Conservation (phyloP, 768 basidiomycete genomes). For the Lyophyllum shimeji region DNA sequence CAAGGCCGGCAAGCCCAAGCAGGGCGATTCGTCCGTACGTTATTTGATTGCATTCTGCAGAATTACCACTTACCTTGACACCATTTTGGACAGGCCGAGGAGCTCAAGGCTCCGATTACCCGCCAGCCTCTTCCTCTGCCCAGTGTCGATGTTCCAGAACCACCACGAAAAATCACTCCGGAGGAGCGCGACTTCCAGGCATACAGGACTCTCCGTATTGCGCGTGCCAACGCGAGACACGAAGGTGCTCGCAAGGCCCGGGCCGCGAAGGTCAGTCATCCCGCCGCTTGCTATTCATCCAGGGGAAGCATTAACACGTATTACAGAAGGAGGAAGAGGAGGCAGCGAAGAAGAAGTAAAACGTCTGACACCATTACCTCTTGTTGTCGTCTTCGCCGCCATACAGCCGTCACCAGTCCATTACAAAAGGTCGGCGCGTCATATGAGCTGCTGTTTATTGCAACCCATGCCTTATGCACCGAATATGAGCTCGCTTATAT, state of each 20-base stretch:
- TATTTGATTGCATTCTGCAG: conserved; percentile 4
- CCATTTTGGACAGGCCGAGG: conserved; percentile 59
- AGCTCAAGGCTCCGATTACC: conserved; percentile 76
- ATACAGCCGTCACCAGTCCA: conserved; percentile 25
- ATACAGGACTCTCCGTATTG: conserved; percentile 82
- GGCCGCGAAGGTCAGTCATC: conserved; percentile 70
- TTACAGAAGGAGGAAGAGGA: conserved; percentile 87
- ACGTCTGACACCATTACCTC: conserved; percentile 24
- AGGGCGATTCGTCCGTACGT: conserved; percentile 89
- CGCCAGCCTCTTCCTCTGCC: conserved; percentile 69
- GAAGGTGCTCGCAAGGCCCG: conserved; percentile 88
- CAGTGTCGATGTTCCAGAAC: conserved; percentile 64
- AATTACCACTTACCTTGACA: conserved; percentile 6
- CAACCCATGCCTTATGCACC: conserved; percentile 37
- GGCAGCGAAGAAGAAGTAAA: conserved; percentile 87
- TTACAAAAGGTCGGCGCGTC: conserved; percentile 36
- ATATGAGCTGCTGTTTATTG: conserved; percentile 26
- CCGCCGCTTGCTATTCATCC: neutral
- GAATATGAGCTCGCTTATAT: conserved; percentile 30
- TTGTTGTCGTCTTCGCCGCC: conserved; percentile 22
- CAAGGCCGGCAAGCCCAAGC: conserved; percentile 93
- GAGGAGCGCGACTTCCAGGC: conserved; percentile 91
- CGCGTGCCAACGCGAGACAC: conserved; percentile 79
- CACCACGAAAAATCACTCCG: conserved; percentile 88
- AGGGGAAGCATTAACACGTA: conserved; percentile 15